Evolutionary conservation across 2,329 filamentous ascomycete species (phyloP).

Genomic region (Fusarium setosum): DNA sequence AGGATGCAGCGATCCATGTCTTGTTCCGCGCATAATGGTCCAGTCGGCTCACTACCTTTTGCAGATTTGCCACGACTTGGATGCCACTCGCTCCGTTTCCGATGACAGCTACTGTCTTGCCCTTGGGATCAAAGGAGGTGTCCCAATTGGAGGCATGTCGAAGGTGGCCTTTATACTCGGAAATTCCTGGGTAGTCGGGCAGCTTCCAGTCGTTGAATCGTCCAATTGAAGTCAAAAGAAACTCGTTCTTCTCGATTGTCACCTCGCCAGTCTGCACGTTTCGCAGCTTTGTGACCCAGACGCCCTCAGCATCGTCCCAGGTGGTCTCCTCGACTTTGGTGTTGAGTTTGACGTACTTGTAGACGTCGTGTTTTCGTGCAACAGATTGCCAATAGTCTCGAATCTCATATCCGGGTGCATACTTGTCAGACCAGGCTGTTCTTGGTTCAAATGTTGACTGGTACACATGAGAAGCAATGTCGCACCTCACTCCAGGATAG

Average conservation of each 20-base stretch:
- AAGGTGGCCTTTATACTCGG: slow-evolving; percentile 64
- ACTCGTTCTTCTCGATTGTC: slow-evolving; percentile 63
- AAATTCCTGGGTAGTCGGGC: slow-evolving; percentile 69
- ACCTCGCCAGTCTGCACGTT: slow-evolving; percentile 52
- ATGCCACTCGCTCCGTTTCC: slow-evolving; percentile 73
- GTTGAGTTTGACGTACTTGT: slow-evolving; percentile 65
- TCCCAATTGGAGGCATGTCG: slow-evolving; percentile 73
- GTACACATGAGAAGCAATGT: slow-evolving; percentile 77
- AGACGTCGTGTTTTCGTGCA: slow-evolving; percentile 73
- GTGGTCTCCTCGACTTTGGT: slow-evolving; percentile 65
- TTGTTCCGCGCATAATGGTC: slow-evolving; percentile 74
- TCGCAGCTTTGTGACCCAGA: slow-evolving; percentile 65
- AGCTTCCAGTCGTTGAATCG: slow-evolving; percentile 74
- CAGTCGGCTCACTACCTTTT: slow-evolving; percentile 59
- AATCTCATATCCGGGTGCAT: slow-evolving; percentile 75
- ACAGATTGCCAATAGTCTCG: slow-evolving; percentile 72
- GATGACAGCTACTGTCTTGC: slow-evolving; percentile 67
- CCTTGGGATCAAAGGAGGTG: slow-evolving; percentile 57
- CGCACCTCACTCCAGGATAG: slow-evolving; percentile 75
- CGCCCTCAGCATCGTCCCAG: slow-evolving; percentile 64
- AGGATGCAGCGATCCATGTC: slow-evolving; percentile 76
- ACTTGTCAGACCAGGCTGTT: slow-evolving; percentile 75
- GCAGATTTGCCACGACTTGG: slow-evolving; percentile 65
- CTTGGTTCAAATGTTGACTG: slow-evolving; percentile 77
- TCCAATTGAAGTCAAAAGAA: slow-evolving; percentile 72